A percentile compares a stretch with the other conserved stretches of the same genome.
Conservation (phyloP, 257 asterid genomes). For the Paraleonurus japonicus region DNA sequence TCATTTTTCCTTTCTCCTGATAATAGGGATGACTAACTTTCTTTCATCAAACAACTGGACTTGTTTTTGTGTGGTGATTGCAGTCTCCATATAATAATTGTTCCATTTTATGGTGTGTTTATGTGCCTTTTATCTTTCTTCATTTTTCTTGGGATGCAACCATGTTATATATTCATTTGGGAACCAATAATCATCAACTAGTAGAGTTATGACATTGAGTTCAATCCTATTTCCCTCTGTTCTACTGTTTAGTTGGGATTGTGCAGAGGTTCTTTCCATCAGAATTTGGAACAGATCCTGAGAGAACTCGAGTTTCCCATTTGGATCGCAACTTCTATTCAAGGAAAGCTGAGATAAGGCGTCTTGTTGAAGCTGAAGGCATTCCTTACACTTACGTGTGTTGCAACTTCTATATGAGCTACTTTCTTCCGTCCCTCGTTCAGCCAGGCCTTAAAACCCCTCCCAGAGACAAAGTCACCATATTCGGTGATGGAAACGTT, state of each 20-base stretch:
- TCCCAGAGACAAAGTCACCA: slow-evolving; percentile 70
- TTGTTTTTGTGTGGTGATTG: background rate
- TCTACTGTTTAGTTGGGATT: slow-evolving; percentile 23
- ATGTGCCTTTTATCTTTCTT: background rate
- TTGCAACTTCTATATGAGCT: slow-evolving; percentile 80
- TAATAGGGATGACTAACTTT: background rate
- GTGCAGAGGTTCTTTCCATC: slow-evolving; percentile 89
- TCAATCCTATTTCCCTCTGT: background rate
- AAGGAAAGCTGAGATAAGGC: slow-evolving; percentile 76
- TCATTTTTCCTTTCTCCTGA: background rate
- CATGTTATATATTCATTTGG: background rate
- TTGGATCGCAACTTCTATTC: slow-evolving; percentile 71
- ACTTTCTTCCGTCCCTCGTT: slow-evolving; percentile 77
- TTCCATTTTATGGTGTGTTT: background rate
- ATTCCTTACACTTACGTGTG: slow-evolving; percentile 79
- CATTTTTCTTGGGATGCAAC: background rate
- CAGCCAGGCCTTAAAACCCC: slow-evolving; percentile 74
- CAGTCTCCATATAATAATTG: background rate
- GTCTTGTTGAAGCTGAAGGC: slow-evolving; percentile 69
- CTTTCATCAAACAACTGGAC: background rate
- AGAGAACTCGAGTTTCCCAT: slow-evolving; percentile 57
- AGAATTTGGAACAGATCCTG: slow-evolving; percentile 87
- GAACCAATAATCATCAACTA: background rate
- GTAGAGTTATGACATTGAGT: slow-evolving; percentile 1
- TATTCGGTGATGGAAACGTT: slow-evolving; percentile 78